Evolutionary conservation across 805 yeast species (phyloP).

Genomic region (Metschnikowia dekortorum): DNA sequence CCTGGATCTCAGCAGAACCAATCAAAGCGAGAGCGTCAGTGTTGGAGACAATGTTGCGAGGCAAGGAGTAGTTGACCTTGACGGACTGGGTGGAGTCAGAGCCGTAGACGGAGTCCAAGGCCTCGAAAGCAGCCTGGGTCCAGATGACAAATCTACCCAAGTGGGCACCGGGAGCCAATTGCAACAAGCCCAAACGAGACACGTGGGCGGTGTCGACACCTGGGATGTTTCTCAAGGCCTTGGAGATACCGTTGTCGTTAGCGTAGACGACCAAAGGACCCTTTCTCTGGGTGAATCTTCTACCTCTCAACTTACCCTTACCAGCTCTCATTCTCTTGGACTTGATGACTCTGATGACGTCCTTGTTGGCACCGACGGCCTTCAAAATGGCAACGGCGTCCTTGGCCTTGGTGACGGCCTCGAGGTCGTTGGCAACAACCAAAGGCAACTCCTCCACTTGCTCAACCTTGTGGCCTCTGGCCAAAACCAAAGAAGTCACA

Average conservation of each 20-base stretch:
- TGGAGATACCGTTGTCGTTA: conserved; percentile 94
- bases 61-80: conserved; percentile 88
- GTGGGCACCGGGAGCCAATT: conserved; percentile 99
- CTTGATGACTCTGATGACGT: conserved; percentile 94
- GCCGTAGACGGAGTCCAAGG: conserved; percentile 96
- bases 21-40: conserved; percentile 95
- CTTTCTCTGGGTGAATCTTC: conserved; percentile 99
- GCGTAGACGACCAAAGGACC: conserved; percentile 99
- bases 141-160: conserved; percentile 99
- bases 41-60: conserved; percentile 91
- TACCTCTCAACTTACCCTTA: conserved; percentile 99
- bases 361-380: conserved; percentile 98
- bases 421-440: conserved; percentile 90
- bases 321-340: conserved; percentile 99
- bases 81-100: conserved; percentile 78
- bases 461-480: conserved; percentile 99
- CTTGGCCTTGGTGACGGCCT: conserved; percentile 93
- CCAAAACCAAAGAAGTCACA: conserved; percentile 95
- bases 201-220: conserved; percentile 98
- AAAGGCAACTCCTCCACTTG: conserved; percentile 97
- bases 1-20: conserved; percentile 98
- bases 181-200: conserved; percentile 87
- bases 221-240: conserved; percentile 99
- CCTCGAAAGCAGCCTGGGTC: conserved; percentile 98
- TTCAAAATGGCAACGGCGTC: conserved; percentile 97